These are phyloP conservation scores for Antrodiella citrinella DNA, from an alignment of 768 basidiomycete genomes.

Conservation along the genomic window DNA sequence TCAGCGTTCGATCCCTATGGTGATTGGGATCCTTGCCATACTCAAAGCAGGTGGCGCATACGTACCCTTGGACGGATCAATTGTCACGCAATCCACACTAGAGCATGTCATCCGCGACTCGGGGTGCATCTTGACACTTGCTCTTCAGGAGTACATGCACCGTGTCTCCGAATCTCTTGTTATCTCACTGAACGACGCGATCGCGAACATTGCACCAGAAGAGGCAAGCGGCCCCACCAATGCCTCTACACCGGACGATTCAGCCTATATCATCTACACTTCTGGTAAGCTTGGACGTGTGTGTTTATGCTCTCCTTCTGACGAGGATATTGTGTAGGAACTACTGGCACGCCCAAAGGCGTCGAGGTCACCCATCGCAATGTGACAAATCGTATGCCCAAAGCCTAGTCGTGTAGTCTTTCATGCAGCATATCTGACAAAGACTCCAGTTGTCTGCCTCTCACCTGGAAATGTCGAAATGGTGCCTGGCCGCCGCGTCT, in stretches of 20 bases:
- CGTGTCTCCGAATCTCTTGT: slow-evolving; percentile 12
- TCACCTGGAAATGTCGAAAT: slow-evolving; percentile 52
- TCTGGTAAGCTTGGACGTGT: slow-evolving; percentile 33
- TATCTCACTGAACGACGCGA: slow-evolving; percentile 15
- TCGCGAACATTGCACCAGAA: neutral
- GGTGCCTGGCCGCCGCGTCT: slow-evolving; percentile 45
- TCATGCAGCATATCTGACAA: neutral
- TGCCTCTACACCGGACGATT: slow-evolving; percentile 30
- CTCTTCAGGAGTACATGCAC: slow-evolving; percentile 23
- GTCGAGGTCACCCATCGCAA: slow-evolving; percentile 53
- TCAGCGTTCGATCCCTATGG: slow-evolving; percentile 45
- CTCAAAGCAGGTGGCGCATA: slow-evolving; percentile 55
- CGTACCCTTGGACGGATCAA: slow-evolving; percentile 49
- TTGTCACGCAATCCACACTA: slow-evolving; percentile 48
- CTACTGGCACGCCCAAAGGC: slow-evolving; percentile 53
- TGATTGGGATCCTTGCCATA: slow-evolving; percentile 44
- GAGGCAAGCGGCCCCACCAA: slow-evolving; percentile 27
- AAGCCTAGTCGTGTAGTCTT: neutral
- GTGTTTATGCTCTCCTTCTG: neutral
- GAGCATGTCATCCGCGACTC: slow-evolving; percentile 44
- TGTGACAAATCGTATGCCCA: slow-evolving; percentile 43
- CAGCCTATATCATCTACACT: slow-evolving; percentile 55
- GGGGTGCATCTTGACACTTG: slow-evolving; percentile 32
- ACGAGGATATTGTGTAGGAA: slow-evolving; percentile 23
- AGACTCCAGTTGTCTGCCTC: slow-evolving; percentile 35